Evolutionary conservation across 2,329 filamentous ascomycete species (phyloP).

Genomic region (Trichoderma atrobrunneum): DNA sequence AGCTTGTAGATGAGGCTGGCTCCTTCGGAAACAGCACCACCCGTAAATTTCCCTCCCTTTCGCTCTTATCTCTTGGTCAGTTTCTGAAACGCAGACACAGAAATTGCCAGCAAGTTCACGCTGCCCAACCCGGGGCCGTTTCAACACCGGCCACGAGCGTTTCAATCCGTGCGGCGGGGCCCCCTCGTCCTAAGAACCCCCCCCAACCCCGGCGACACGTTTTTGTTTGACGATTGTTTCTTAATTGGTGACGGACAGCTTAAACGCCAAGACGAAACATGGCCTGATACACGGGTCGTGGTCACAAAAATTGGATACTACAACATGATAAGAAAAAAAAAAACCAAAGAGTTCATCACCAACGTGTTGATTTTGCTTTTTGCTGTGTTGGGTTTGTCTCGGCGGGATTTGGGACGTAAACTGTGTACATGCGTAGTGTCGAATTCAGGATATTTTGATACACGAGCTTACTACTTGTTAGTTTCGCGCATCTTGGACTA

Average conservation of each 20-base stretch:
- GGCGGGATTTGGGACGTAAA: background rate
- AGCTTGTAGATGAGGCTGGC: background rate
- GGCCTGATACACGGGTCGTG: conserved; percentile 2
- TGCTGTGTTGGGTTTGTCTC: background rate
- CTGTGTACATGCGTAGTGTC: background rate
- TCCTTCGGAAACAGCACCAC: background rate
- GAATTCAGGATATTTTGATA: no score
- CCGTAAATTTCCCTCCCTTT: no score
- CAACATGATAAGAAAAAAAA: background rate
- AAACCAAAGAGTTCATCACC: background rate
- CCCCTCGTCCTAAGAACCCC: background rate
- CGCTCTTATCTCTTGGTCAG: background rate
- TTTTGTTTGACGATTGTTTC: conserved; percentile 19
- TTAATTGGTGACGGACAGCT: background rate
- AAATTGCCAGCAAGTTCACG: background rate
- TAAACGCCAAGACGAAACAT: conserved; percentile 2
- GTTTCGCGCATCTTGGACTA: no score
- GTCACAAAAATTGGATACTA: background rate
- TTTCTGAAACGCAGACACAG: background rate
- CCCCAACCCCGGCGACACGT: background rate
- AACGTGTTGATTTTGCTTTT: background rate
- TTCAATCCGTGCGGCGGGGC: background rate
- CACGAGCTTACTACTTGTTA: no score
- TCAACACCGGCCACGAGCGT: conserved; percentile 11
- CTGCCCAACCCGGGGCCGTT: background rate